Evolutionary conservation across 768 basidiomycete genomes (phyloP), one percentile per base, ranked within the genome.

Genomic region (Trametes meyenii): DNA sequence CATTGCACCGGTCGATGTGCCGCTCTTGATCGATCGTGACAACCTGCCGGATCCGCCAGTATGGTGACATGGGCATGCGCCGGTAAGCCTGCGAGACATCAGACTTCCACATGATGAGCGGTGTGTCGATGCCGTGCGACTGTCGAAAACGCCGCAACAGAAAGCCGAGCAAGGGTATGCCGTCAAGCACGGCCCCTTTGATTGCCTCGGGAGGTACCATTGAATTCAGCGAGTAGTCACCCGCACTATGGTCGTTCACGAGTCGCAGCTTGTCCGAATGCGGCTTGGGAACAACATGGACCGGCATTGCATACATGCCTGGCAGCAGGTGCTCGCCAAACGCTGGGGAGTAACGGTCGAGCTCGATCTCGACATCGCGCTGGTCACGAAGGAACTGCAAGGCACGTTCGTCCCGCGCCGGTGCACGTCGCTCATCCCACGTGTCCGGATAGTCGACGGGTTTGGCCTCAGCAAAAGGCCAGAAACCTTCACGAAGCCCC

Each of bases 261-360:
- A 83, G 69, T 0, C 74, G 62, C 2, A 78, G 62, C 24, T 80
- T 77, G 19, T 66, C 66, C 0, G 77, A 70, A 10, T 63, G 42
- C 0, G 62, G 61, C 40, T 79, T 79, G 0, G 78, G 80, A 0
- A 83, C 75, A 0, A 73, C 74, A 39, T 74, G 65, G 0, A 81
- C 65, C 0, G 78, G 82, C 48, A 74, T 71, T 26, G 65, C 68
- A 44, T 76, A 74, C 81, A 84, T 83, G 0, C 80, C 79, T 0
- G 77, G 80, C 0, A 79, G 67, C 0, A 80, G 71, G 2, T 76
- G 61, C 5, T 53, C 26, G 1, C 73, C 72, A 65, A 81, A 80
- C 1, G 72, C 26, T 0, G 8, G 39, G 1, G 71, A 72, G 45
- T 58, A 74, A 1, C 70, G 65, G 1, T 63, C 58, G 4, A 36